These are phyloP conservation scores for Xerocomellus amylosporus DNA, from an alignment of 768 basidiomycete genomes.

Conservation along the genomic window DNA sequence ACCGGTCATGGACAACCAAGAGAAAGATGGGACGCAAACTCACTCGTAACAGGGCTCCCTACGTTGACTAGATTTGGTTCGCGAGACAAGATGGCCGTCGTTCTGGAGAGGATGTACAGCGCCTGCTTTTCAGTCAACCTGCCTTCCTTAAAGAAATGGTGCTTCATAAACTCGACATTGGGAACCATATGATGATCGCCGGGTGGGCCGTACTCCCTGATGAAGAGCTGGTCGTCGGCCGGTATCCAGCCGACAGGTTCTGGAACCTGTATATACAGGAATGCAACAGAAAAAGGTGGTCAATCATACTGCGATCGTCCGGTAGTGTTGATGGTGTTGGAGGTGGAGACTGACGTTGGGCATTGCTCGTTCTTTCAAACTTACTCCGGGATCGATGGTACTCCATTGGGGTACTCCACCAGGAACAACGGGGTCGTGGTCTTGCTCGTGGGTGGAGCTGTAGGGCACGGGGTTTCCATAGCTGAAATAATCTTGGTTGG, in stretches of 20 bases:
- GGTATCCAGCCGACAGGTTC: slow-evolving; percentile 63
- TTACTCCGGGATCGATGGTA: slow-evolving; percentile 15
- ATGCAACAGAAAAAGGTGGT: slow-evolving; percentile 19
- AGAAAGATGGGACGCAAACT: slow-evolving; percentile 29
- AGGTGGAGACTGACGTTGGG: slow-evolving; percentile 30
- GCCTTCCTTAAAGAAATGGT: slow-evolving; percentile 89
- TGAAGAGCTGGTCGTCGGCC: slow-evolving; percentile 71
- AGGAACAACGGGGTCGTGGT: slow-evolving; percentile 30
- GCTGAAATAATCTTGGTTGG: slow-evolving; percentile 25
- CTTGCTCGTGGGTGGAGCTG: slow-evolving; percentile 18
- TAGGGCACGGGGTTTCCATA: slow-evolving; percentile 15
- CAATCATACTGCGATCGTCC: slow-evolving; percentile 27
- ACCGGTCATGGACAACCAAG: slow-evolving; percentile 2
- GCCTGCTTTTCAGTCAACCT: slow-evolving; percentile 82
- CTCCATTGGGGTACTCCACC: slow-evolving; percentile 27
- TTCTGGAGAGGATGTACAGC: slow-evolving; percentile 70
- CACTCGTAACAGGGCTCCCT: slow-evolving; percentile 87
- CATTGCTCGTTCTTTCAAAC: slow-evolving; percentile 30
- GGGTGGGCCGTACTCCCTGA: slow-evolving; percentile 41
- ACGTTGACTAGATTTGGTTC: slow-evolving; percentile 89
- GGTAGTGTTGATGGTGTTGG: slow-evolving; percentile 12
- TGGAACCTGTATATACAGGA: slow-evolving; percentile 51
- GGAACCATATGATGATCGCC: slow-evolving; percentile 49
- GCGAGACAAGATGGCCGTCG: slow-evolving; percentile 59
- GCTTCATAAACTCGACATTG: slow-evolving; percentile 76